phyloP scores from a whole-genome alignment of 805 yeast genomes.

The Candida railenensis region DNA sequence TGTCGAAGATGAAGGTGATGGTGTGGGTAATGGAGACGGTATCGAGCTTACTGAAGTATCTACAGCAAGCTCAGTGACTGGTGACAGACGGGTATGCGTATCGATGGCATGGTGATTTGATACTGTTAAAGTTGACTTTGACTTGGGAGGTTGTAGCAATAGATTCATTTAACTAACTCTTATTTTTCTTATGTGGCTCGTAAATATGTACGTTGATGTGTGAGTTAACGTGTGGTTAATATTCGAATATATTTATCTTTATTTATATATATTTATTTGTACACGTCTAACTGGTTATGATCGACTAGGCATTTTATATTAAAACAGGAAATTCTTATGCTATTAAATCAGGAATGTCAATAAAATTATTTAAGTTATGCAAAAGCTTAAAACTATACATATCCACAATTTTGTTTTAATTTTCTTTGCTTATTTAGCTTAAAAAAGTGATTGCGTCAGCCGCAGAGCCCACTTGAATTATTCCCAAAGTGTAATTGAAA shows the following conservation, averaged over 20 bases:
- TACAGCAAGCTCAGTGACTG: neutral
- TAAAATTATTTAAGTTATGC: neutral
- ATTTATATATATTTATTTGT: neutral
- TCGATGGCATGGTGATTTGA: constrained; percentile 4
- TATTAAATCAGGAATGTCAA: neutral
- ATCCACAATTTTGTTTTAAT: neutral
- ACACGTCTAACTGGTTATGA: no score
- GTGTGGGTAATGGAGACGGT: neutral
- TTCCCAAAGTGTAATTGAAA: neutral
- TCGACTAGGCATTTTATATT: neutral
- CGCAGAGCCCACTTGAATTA: neutral
- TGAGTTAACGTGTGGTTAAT: neutral
- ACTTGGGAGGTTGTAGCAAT: constrained; percentile 5
- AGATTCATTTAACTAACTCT: no score
- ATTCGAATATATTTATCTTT: neutral
- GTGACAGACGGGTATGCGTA: neutral
- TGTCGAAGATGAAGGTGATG: neutral
- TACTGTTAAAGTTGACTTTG: constrained; percentile 6
- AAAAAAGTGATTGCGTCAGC: neutral
- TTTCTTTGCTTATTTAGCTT: neutral
- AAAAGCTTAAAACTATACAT: neutral
- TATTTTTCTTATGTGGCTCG: neutral
- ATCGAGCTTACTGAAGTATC: neutral
- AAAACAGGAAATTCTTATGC: neutral
- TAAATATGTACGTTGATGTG: neutral